Base-by-base conservation (phyloP, 2,329 filamentous ascomycete genomes). In the Phaeosphaeria sp. region DNA sequence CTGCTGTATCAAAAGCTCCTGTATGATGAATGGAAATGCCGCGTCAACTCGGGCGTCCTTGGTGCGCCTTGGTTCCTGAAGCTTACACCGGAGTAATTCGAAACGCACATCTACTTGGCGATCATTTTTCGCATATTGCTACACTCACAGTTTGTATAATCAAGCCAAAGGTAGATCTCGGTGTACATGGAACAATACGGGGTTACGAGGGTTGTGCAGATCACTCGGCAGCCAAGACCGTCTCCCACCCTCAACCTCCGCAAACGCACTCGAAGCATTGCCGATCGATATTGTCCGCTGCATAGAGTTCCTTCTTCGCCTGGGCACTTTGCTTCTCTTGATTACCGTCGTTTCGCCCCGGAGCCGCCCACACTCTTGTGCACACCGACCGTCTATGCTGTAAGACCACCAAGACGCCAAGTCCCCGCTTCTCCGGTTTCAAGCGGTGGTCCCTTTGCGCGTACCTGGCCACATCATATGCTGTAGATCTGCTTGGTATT, bases 161-260 rank as follows among this genome's bases (percentile, higher is more conserved):
- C 54, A 52, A 52, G 51, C 20, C 23, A 48, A 41, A 46, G 44
- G 60, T 36, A 61, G 53, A 63, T 63, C 22, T 27, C 55, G 51
- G 50, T 60, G 50, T 57, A 50, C 55, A 39, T 56, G 53, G 56
- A 52, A 36, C 46, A 55, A 48, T 23, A 52, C 48, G 50, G 50
- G 58, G 53, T 49, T 27, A 50, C 50, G 42, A 46, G 36, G 58
- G 52, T 44, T 30, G 47, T 54, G 60, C 51, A 59, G 62, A 65
- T 63, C 52, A 42, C 62, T 65, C 58, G 60, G 62, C 59, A 41
- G 51, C 57, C 62, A 56, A 56, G 55, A 50, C 42, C 48, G n/a
- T 50, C 43, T 49, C 39, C 52, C 56, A 52, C 49, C 50, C 41
- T 44, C 48, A 46, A 50, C 36, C 52, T 56, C 56, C 50, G 27